Conservation (phyloP, 2,329 filamentous ascomycete genomes). For the Zymoseptoria crescenta region DNA sequence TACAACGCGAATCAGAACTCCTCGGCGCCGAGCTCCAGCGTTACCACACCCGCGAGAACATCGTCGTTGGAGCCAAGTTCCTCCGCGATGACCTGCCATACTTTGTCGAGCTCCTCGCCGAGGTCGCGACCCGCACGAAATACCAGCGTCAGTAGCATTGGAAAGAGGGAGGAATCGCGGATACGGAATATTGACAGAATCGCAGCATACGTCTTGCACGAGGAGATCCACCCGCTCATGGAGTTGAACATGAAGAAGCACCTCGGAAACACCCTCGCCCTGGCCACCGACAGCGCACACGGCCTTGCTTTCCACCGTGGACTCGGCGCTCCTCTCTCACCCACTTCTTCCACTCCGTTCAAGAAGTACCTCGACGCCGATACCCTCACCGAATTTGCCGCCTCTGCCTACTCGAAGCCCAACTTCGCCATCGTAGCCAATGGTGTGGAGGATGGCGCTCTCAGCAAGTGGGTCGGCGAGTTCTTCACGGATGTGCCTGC, state of each 20-base stretch:
- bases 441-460: constrained; percentile 65
- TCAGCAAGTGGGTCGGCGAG: constrained; percentile 84
- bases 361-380: constrained; percentile 74
- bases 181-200: constrained; percentile 12
- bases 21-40: constrained; percentile 82
- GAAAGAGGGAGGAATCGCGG: constrained; percentile 4
- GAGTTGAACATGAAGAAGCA: constrained; percentile 68
- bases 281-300: constrained; percentile 83
- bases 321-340: constrained; percentile 71
- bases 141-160: constrained; percentile 53
- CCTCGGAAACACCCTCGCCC: constrained; percentile 52
- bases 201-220: constrained; percentile 78
- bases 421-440: constrained; percentile 91
- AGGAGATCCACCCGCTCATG: constrained; percentile 74
- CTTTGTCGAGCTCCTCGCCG: constrained; percentile 90
- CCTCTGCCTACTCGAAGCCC: constrained; percentile 73
- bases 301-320: constrained; percentile 85
- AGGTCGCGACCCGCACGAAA: constrained; percentile 82
- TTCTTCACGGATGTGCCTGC: constrained; percentile 73
- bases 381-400: constrained; percentile 66
- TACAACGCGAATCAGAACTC: constrained; percentile 90
- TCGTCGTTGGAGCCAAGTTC: constrained; percentile 91
- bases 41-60: constrained; percentile 85
- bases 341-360: constrained; percentile 62
- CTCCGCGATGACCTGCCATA: constrained; percentile 92